A percentile compares a stretch with the other conserved stretches of the same genome.
These are phyloP conservation scores for Tricholoma saponaceum DNA, from an alignment of 768 basidiomycete species.

Conservation along the genomic window DNA sequence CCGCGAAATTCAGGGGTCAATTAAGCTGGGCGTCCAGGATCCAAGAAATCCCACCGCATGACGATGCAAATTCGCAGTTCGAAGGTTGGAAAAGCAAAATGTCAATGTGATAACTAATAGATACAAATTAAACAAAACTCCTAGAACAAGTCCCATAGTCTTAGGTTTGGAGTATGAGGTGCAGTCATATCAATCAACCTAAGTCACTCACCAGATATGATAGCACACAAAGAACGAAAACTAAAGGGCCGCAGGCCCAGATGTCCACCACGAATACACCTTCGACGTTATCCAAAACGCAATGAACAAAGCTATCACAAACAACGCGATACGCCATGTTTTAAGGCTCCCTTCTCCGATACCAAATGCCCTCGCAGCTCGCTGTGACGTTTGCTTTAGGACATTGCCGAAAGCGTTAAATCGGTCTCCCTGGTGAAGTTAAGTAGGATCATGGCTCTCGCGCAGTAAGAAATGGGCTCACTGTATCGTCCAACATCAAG, in stretches of 20 bases:
- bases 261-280: constrained; percentile 44
- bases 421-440: constrained; percentile 46
- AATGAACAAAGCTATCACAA: constrained; percentile 53
- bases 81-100: background rate
- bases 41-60: too few species aligned
- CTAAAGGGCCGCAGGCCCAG: background rate
- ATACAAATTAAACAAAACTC: background rate
- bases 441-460: background rate
- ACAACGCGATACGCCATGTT: constrained; percentile 63
- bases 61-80: background rate
- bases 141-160: background rate
- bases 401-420: constrained; percentile 64
- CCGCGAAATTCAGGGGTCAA: too few species aligned
- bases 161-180: background rate
- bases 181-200: background rate
- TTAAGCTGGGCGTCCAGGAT: too few species aligned
- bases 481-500: constrained; percentile 70
- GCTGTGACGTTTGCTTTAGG: constrained; percentile 62
- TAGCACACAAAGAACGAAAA: background rate
- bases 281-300: constrained; percentile 53
- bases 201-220: background rate
- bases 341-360: constrained; percentile 61
- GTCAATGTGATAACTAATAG: background rate
- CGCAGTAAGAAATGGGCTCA: constrained; percentile 28
- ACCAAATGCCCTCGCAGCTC: constrained; percentile 73